phyloP scores from a whole-genome alignment of 2,329 filamentous ascomycete genomes.

The Nigrospora oryzae region DNA sequence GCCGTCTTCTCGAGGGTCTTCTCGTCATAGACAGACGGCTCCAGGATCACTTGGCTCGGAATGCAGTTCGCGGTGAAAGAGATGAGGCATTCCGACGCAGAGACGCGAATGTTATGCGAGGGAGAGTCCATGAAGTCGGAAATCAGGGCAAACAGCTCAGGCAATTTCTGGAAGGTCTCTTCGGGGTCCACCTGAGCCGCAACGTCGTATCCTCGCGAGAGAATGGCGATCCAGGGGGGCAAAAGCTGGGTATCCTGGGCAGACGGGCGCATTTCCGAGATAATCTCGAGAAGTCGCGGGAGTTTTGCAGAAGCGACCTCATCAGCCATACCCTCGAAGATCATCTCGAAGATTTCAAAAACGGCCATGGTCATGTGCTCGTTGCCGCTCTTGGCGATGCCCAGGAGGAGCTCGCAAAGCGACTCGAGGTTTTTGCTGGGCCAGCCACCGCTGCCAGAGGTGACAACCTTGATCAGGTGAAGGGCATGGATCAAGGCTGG shows the following conservation, averaged over 20 bases:
- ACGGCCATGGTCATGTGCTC: constrained; percentile 95
- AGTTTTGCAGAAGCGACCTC: constrained; percentile 85
- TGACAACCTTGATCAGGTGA: constrained; percentile 85
- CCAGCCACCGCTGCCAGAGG: constrained; percentile 84
- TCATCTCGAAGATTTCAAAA: constrained; percentile 96
- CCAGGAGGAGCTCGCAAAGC: constrained; percentile 79
- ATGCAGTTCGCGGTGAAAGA: constrained; percentile 90
- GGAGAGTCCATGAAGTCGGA: constrained; percentile 75
- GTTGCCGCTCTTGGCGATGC: constrained; percentile 82
- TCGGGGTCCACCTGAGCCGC: constrained; percentile 81
- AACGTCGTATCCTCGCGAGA: constrained; percentile 91
- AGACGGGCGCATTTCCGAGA: constrained; percentile 82
- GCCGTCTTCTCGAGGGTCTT: constrained; percentile 79
- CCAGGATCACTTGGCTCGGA: constrained; percentile 71
- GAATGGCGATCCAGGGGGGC: constrained; percentile 91
- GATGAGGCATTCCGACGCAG: constrained; percentile 88
- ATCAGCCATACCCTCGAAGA: constrained; percentile 83
- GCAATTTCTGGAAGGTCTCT: constrained; percentile 85
- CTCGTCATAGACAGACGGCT: constrained; percentile 88
- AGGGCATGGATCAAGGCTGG: constrained; percentile 84
- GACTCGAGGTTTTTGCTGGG: constrained; percentile 92
- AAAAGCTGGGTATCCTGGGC: constrained; percentile 91
- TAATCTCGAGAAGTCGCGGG: constrained; percentile 80
- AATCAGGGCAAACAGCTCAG: constrained; percentile 74
- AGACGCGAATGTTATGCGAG: constrained; percentile 88